phyloP scores from a whole-genome alignment of 2,329 filamentous ascomycete species.

The Stemphylium lycopersici region DNA sequence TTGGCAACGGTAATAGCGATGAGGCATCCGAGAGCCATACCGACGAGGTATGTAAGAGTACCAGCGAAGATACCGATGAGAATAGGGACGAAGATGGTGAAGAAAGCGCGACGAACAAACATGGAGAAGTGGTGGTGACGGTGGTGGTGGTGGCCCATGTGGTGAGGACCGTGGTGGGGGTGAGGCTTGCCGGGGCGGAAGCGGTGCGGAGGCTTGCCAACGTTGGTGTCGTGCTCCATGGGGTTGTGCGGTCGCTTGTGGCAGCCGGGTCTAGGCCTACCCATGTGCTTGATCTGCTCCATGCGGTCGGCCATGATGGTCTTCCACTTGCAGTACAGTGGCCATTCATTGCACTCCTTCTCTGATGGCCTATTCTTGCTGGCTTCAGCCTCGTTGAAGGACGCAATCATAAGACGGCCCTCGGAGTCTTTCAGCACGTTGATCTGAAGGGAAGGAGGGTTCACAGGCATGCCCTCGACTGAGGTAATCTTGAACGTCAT shows the following conservation, averaged over 20 bases:
- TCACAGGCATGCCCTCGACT: constrained; percentile 40
- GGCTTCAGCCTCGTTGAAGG: constrained; percentile 36
- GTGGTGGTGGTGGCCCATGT: constrained; percentile 27
- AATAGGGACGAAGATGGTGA: constrained; percentile 70
- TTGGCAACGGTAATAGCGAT: constrained; percentile 65
- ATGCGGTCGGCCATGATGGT: constrained; percentile 43
- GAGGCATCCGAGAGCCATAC: constrained; percentile 69
- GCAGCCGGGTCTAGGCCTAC: constrained; percentile 42
- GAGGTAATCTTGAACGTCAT: constrained; percentile 46
- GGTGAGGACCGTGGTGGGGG: constrained; percentile 31
- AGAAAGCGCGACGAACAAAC: constrained; percentile 58
- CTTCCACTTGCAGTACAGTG: constrained; percentile 53
- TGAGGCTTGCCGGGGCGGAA: constrained; percentile 39
- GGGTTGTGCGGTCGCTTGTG: constrained; percentile 42
- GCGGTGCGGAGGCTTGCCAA: constrained; percentile 44
- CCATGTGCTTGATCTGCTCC: constrained; percentile 43
- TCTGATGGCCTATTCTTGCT: constrained; percentile 27
- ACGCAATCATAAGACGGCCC: constrained; percentile 48
- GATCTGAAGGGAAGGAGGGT: constrained; percentile 44
- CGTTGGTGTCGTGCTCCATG: constrained; percentile 36
- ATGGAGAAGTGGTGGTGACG: constrained; percentile 35
- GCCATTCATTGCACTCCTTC: constrained; percentile 46
- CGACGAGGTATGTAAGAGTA: constrained; percentile 69
- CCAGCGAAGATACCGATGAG: constrained; percentile 72
- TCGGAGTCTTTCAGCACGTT: constrained; percentile 46